Conservation (phyloP, 345 rosid species). For the Aurinia saxatilis region DNA sequence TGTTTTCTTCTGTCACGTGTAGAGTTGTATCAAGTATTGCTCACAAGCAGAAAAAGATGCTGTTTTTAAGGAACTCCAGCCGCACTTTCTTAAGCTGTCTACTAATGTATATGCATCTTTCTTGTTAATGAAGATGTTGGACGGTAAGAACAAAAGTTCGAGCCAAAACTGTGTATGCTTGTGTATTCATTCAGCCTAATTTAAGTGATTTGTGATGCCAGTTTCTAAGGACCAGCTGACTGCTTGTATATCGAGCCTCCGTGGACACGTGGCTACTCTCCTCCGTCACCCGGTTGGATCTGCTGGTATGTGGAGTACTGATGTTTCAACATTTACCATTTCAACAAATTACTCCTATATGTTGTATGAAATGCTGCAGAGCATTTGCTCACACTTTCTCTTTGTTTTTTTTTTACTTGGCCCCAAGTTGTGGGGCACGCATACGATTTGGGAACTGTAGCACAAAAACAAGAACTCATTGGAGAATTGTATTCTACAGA, state of each 20-base stretch:
- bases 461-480: constrained; percentile 87
- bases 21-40: constrained; percentile 83
- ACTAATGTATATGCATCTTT: constrained; percentile 62
- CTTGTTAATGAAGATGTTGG: constrained; percentile 78
- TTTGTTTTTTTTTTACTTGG: not conserved
- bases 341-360: not conserved
- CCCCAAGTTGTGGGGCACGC: constrained; percentile 74
- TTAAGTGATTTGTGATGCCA: constrained; percentile 27
- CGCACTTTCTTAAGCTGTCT: constrained; percentile 67
- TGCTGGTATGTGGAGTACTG: constrained; percentile 49
- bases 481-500: constrained; percentile 82
- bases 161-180: not conserved
- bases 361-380: not conserved
- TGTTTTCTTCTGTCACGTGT: constrained; percentile 7
- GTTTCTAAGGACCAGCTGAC: constrained; percentile 76
- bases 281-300: constrained; percentile 95
- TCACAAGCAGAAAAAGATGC: constrained; percentile 65
- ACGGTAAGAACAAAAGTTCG: constrained; percentile 39
- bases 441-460: constrained; percentile 63
- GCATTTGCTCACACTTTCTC: constrained; percentile 6
- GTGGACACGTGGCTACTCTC: constrained; percentile 69
- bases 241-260: constrained; percentile 62
- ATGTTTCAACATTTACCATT: not conserved
- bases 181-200: not conserved
- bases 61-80: constrained; percentile 68